Evolutionary conservation across 495 filamentous ascomycete species (phyloP).

Genomic region (Penicillium tannophilum): DNA sequence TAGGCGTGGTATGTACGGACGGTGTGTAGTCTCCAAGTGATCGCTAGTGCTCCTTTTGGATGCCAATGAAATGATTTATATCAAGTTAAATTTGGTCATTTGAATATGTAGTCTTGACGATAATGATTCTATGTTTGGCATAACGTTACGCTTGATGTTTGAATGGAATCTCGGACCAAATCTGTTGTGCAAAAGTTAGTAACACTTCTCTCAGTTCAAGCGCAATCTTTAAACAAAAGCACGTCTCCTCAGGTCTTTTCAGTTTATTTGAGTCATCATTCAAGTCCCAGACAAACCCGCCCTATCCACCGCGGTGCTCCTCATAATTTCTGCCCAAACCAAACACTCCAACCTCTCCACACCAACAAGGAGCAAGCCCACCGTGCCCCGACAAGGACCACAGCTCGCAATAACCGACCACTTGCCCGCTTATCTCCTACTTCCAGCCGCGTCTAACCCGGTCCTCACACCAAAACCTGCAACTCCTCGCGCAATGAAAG

Average conservation of each 20-base stretch:
- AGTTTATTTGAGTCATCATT: slow-evolving; percentile 56
- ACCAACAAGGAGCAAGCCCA: slow-evolving; percentile 3
- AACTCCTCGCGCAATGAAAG: slow-evolving; percentile 1
- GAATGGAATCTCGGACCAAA: neutral
- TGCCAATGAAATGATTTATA: slow-evolving; percentile 15
- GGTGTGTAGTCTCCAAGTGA: slow-evolving; percentile 4
- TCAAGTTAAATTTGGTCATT: neutral
- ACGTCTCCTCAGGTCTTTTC: slow-evolving; percentile 63
- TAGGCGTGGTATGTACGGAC: neutral
- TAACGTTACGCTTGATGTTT: neutral
- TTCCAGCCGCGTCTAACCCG: neutral
- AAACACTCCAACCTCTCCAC: slow-evolving; percentile 6
- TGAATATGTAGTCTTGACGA: neutral
- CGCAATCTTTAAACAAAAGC: neutral
- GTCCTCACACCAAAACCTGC: neutral
- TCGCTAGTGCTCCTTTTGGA: slow-evolving; percentile 22
- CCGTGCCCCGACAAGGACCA: slow-evolving; percentile 6
- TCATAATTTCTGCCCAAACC: slow-evolving; percentile 7
- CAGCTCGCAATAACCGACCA: slow-evolving; percentile 4
- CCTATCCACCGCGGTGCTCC: slow-evolving; percentile 38
- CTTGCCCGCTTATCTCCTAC: neutral
- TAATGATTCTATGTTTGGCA: neutral
- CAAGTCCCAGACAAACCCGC: slow-evolving; percentile 29
- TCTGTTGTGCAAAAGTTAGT: slow-evolving; percentile 7
- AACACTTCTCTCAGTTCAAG: neutral